Evolutionary conservation across 2,329 filamentous ascomycete species (phyloP).

Genomic region (Iodosphaeria phyllophila): DNA sequence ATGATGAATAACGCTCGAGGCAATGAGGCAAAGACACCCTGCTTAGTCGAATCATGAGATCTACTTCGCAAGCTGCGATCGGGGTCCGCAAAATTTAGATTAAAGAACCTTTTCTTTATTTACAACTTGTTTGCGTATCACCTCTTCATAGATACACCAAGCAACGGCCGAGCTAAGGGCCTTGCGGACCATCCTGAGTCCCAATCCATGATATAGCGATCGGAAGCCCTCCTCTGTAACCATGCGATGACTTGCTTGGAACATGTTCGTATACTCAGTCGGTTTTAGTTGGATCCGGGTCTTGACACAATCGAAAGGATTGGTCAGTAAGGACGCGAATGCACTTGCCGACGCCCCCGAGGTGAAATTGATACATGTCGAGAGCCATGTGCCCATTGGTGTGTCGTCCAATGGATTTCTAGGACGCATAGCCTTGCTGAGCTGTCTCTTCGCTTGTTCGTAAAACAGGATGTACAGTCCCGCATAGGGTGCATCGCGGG

Average conservation of each 20-base stretch:
- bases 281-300: conserved; percentile 87
- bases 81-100: too few species aligned
- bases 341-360: conserved; percentile 69
- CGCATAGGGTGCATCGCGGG: conserved; percentile 90
- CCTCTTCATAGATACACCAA: conserved; percentile 93
- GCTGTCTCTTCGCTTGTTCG: conserved; percentile 56
- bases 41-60: too few species aligned
- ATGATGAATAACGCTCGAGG: too few species aligned
- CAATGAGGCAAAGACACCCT: too few species aligned
- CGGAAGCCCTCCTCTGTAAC: conserved; percentile 61
- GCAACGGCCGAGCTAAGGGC: conserved; percentile 85
- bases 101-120: too few species aligned
- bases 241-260: conserved; percentile 62
- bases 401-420: background rate
- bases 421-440: conserved; percentile 19
- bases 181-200: conserved; percentile 75
- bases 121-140: conserved; percentile 65
- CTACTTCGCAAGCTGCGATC: too few species aligned
- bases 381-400: conserved; percentile 20
- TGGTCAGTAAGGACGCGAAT: conserved; percentile 73
- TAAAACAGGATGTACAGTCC: conserved; percentile 91
- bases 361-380: conserved; percentile 63
- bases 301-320: conserved; percentile 94
- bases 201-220: conserved; percentile 72
- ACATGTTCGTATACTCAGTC: conserved; percentile 61